Percentiles rank a stretch among this genome's conserved stretches.
phyloP scores from a whole-genome alignment of 2,329 filamentous ascomycete species.

The Penicillium concentricum region DNA sequence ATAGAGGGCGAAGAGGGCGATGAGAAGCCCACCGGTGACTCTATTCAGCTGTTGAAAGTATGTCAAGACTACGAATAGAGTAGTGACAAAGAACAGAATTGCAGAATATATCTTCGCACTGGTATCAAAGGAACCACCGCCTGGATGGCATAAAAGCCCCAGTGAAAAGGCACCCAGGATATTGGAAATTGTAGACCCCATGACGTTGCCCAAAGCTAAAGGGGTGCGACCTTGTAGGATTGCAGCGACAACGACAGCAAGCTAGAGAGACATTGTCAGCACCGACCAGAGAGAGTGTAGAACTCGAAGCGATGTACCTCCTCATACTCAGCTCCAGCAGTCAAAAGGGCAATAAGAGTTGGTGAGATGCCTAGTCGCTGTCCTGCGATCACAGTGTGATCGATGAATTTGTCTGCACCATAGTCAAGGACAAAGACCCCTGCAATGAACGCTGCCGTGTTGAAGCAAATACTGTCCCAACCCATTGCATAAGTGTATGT shows the following conservation, averaged over 20 bases:
- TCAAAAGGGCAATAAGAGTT: conserved; percentile 53
- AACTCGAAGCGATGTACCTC: conserved; percentile 39
- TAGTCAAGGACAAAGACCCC: conserved; percentile 52
- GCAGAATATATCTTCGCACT: conserved; percentile 51
- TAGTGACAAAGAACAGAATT: conserved; percentile 45
- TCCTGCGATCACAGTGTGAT: conserved; percentile 52
- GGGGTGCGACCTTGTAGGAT: conserved; percentile 48
- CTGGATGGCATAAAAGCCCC: conserved; percentile 47
- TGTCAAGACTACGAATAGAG: conserved; percentile 37
- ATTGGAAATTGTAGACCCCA: conserved; percentile 57
- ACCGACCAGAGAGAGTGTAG: background rate
- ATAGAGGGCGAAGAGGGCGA: conserved; percentile 48
- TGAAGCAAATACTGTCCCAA: conserved; percentile 39
- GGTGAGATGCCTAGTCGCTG: conserved; percentile 46
- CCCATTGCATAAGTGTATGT: background rate
- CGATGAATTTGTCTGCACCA: conserved; percentile 54
- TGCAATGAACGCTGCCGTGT: conserved; percentile 37
- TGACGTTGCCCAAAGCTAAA: conserved; percentile 55
- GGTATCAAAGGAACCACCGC: conserved; percentile 44
- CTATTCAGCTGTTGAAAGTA: conserved; percentile 36
- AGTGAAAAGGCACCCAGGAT: conserved; percentile 57
- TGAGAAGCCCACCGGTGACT: conserved; percentile 40
- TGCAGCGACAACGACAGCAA: conserved; percentile 51
- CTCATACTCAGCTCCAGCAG: conserved; percentile 57
- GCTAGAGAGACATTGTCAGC: conserved; percentile 28